Evolutionary conservation across 495 filamentous ascomycete genomes (phyloP).

Genomic region (Xylaria longipes): DNA sequence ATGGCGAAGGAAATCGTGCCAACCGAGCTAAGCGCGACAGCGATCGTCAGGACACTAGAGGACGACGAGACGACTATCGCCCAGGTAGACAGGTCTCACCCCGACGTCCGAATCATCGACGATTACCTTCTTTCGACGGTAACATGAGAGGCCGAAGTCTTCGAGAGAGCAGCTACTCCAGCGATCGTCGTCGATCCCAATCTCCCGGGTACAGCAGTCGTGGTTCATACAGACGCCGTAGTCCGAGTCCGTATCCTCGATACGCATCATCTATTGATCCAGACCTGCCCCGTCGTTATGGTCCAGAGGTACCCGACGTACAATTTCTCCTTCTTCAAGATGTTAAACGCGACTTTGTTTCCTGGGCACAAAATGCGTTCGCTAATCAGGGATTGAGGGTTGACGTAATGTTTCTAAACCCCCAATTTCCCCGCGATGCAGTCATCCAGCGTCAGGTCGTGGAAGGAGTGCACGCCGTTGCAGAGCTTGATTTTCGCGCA

Average conservation of each 20-base stretch:
- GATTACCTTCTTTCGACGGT: conserved; percentile 49
- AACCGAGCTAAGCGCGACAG: conserved; percentile 51
- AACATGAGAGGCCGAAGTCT: conserved; percentile 47
- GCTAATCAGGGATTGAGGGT: conserved; percentile 70
- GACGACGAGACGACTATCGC: conserved; percentile 74
- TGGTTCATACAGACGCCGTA: conserved; percentile 66
- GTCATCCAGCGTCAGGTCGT: conserved; percentile 84
- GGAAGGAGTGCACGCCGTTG: conserved; percentile 87
- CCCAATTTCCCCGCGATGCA: conserved; percentile 76
- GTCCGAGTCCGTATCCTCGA: conserved; percentile 65
- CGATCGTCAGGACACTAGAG: conserved; percentile 49
- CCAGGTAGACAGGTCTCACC: conserved; percentile 59
- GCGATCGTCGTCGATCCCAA: conserved; percentile 67
- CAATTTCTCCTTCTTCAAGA: conserved; percentile 85
- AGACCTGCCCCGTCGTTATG: conserved; percentile 74
- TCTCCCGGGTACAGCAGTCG: conserved; percentile 62
- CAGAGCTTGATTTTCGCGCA: conserved; percentile 70
- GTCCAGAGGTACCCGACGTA: conserved; percentile 85
- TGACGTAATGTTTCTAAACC: conserved; percentile 76
- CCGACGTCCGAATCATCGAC: conserved; percentile 49
- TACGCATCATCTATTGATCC: conserved; percentile 64
- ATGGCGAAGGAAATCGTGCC: conserved; percentile 55
- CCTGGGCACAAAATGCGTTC: conserved; percentile 81
- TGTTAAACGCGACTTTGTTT: conserved; percentile 79
- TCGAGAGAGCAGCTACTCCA: conserved; percentile 43